Percentiles rank a stretch among this genome's conserved stretches.
Conservation (phyloP, 2,329 filamentous ascomycete genomes). For the Nectriaceae sp. region DNA sequence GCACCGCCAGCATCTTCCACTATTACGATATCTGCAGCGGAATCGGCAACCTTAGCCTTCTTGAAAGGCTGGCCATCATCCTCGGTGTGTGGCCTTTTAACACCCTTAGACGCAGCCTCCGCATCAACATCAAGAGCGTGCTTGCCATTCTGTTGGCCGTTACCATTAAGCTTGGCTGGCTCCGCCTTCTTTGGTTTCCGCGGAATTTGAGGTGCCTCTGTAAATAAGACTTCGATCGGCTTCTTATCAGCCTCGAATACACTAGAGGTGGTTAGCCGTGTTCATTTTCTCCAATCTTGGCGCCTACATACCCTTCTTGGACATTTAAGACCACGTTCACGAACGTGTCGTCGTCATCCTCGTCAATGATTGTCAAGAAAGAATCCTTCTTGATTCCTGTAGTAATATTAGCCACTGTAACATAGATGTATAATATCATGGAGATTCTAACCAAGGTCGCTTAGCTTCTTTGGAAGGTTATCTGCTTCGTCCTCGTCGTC, state of each 20-base stretch:
- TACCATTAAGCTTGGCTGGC: constrained; percentile 41
- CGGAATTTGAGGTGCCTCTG: constrained; percentile 52
- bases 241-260: constrained; percentile 48
- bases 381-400: constrained; percentile 68
- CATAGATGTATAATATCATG: not conserved
- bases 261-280: constrained; percentile 38
- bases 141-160: constrained; percentile 43
- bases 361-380: constrained; percentile 84
- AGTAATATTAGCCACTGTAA: constrained; percentile 16
- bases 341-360: constrained; percentile 71
- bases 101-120: constrained; percentile 32
- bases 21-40: constrained; percentile 43
- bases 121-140: constrained; percentile 37
- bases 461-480: constrained; percentile 78
- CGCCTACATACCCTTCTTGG: constrained; percentile 56
- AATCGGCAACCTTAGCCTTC: constrained; percentile 47
- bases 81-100: constrained; percentile 51
- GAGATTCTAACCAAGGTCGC: constrained; percentile 64
- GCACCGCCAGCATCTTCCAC: constrained; percentile 60
- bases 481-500: constrained; percentile 73
- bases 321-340: constrained; percentile 80
- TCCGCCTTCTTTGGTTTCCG: constrained; percentile 50
- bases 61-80: constrained; percentile 47
- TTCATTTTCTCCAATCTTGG: not conserved
- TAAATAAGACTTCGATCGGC: constrained; percentile 52